These are phyloP conservation scores for Ustilago tritici DNA, from an alignment of 1,284 basidiomycete species.

Conservation along the genomic window DNA sequence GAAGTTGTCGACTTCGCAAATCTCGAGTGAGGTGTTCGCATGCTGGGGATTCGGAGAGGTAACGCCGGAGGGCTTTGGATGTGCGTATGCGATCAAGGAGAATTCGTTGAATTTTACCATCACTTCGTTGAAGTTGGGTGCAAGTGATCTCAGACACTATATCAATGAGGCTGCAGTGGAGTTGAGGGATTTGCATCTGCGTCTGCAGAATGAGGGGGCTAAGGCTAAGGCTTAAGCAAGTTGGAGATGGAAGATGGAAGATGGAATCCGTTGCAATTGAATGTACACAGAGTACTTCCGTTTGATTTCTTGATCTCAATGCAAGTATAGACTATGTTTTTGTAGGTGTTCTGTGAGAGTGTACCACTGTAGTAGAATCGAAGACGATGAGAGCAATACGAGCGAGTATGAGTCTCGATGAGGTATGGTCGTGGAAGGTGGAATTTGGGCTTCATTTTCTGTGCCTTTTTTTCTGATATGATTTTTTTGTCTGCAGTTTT, in stretches of 20 bases:
- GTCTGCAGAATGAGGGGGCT: conserved; percentile 48
- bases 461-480: neutral
- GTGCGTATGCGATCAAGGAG: conserved; percentile 91
- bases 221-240: conserved; percentile 26
- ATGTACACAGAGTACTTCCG: neutral
- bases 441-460: neutral
- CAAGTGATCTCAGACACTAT: conserved; percentile 72
- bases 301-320: neutral
- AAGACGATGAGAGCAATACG: neutral
- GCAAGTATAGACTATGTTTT: neutral
- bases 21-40: conserved; percentile 84
- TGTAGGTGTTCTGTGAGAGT: neutral
- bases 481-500: neutral
- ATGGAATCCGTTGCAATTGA: neutral
- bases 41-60: conserved; percentile 98
- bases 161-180: conserved; percentile 69
- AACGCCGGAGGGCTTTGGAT: conserved; percentile 88
- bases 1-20: conserved; percentile 91
- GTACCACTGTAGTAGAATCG: neutral
- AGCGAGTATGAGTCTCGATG: neutral
- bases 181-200: conserved; percentile 65
- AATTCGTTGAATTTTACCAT: conserved; percentile 91
- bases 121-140: conserved; percentile 79
- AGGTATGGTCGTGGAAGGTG: neutral
- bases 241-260: neutral